phyloP scores from a whole-genome alignment of 371 early-diverging fungal species.

The Mucor lusitanicus region DNA sequence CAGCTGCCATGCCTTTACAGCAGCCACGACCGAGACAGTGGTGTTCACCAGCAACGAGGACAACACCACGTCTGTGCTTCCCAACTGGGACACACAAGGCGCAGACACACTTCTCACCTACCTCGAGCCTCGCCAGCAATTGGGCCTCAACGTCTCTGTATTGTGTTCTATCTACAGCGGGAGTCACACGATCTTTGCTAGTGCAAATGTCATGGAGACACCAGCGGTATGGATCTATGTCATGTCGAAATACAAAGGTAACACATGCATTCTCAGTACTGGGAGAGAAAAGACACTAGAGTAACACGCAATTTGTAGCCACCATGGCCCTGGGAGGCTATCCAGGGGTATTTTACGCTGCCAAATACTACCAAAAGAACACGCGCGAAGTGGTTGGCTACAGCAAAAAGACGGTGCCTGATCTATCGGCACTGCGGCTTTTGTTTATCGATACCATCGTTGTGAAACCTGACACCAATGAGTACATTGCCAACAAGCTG shows the following conservation, averaged over 20 bases:
- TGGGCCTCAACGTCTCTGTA: slow-evolving; percentile 69
- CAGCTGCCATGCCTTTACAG: slow-evolving; percentile 52
- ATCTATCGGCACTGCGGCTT: slow-evolving; percentile 63
- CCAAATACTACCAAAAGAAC: slow-evolving; percentile 54
- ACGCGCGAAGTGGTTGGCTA: slow-evolving; percentile 51
- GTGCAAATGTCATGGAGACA: slow-evolving; percentile 58
- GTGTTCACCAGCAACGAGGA: slow-evolving; percentile 9
- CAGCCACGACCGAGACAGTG: slow-evolving; percentile 21
- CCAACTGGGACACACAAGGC: slow-evolving; percentile 25
- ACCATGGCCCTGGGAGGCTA: slow-evolving; percentile 77
- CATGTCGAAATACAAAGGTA: slow-evolving; percentile 59
- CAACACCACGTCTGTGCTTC: slow-evolving; percentile 12
- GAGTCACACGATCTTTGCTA: slow-evolving; percentile 63
- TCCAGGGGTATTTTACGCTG: slow-evolving; percentile 61
- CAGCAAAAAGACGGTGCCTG: slow-evolving; percentile 61
- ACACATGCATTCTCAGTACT: not conserved
- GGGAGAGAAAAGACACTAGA: not conserved
- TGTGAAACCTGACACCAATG: slow-evolving; percentile 61
- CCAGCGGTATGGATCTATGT: slow-evolving; percentile 71
- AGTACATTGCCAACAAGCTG: slow-evolving; percentile 64
- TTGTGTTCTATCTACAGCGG: slow-evolving; percentile 71
- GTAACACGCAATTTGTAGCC: slow-evolving; percentile 30
- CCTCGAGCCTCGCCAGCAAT: slow-evolving; percentile 80
- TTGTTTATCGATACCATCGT: slow-evolving; percentile 73
- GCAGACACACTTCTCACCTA: slow-evolving; percentile 59